A percentile compares a stretch with the other conserved stretches of the same genome.
phyloP scores from a whole-genome alignment of 768 basidiomycete genomes.

The Lactarius sp. region DNA sequence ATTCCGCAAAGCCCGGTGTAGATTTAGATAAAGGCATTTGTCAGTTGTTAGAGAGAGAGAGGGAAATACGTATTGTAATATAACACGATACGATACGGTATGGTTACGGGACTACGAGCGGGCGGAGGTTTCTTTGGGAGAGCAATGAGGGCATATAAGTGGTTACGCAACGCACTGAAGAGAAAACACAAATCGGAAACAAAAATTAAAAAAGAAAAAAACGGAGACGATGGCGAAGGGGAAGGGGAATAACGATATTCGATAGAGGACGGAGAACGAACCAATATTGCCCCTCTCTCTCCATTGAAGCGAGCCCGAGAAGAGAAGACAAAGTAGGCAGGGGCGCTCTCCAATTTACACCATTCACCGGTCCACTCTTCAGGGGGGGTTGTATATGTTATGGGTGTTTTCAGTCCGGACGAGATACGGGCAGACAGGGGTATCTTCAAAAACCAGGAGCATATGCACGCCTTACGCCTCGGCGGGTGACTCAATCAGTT shows the following conservation, averaged over 20 bases:
- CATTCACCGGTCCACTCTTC: constrained; percentile 14
- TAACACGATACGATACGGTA: constrained; percentile 20
- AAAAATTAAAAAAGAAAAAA: not conserved
- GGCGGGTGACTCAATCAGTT: constrained; percentile 13
- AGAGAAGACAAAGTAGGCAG: constrained; percentile 8
- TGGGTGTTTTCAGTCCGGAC: constrained; percentile 18
- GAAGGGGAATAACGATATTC: constrained; percentile 24
- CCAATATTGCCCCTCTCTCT: constrained; percentile 16
- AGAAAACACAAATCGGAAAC: constrained; percentile 4
- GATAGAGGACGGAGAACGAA: constrained; percentile 21
- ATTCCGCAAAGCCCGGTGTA: not conserved
- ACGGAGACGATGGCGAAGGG: constrained; percentile 14
- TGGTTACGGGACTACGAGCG: constrained; percentile 7
- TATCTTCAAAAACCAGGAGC: constrained; percentile 9
- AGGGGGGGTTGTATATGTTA: constrained; percentile 3
- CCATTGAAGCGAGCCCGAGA: constrained; percentile 10
- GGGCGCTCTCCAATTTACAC: constrained; percentile 17
- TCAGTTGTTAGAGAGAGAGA: constrained; percentile 13
- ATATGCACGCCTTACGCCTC: constrained; percentile 6
- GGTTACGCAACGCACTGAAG: constrained; percentile 10
- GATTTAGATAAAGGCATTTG: not conserved
- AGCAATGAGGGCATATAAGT: constrained; percentile 19
- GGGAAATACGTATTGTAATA: constrained; percentile 22
- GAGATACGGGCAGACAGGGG: constrained; percentile 16
- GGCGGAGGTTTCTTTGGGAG: constrained; percentile 11